A percentile compares a stretch with the other conserved stretches of the same genome.
Conservation (phyloP, 2,329 filamentous ascomycete species). For the Cercospora beticola region DNA sequence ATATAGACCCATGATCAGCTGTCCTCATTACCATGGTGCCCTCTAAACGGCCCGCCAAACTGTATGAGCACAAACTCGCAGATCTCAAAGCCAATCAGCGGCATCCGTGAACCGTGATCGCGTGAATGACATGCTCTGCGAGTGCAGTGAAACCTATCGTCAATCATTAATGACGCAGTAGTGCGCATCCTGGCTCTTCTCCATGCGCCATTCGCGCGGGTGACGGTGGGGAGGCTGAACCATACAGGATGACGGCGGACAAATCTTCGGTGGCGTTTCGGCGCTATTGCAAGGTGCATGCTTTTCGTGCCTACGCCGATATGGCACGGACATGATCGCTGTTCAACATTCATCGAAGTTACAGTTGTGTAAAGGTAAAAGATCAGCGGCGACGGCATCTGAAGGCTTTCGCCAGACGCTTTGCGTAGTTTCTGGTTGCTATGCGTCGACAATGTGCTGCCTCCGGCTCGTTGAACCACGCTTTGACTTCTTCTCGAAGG, state of each 20-base stretch:
- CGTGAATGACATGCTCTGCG: not conserved
- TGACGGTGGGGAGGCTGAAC: slow-evolving; percentile 8
- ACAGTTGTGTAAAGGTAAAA: not conserved
- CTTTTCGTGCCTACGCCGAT: slow-evolving; percentile 19
- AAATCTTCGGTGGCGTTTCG: slow-evolving; percentile 26
- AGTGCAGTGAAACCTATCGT: not conserved
- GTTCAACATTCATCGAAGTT: slow-evolving; percentile 3
- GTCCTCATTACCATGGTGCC: slow-evolving; percentile 1
- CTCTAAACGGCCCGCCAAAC: not conserved
- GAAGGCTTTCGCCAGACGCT: slow-evolving; percentile 1
- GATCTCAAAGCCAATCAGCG: slow-evolving; percentile 6
- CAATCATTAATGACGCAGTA: slow-evolving; percentile 14
- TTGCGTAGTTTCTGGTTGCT: not conserved
- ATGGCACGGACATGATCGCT: slow-evolving; percentile 15
- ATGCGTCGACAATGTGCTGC: not conserved
- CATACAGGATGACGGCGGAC: slow-evolving; percentile 16
- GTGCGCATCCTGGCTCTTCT: slow-evolving; percentile 11
- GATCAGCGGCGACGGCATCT: slow-evolving; percentile 11
- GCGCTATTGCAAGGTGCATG: slow-evolving; percentile 18
- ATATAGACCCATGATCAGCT: slow-evolving; percentile 1
- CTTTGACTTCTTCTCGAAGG: not conserved
- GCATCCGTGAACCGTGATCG: not conserved
- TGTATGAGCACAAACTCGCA: not conserved
- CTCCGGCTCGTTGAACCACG: not conserved
- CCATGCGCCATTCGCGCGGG: slow-evolving; percentile 16